Evolutionary conservation across 306 rosid genomes (phyloP).

Genomic region (Pterocarpus santalinus): DNA sequence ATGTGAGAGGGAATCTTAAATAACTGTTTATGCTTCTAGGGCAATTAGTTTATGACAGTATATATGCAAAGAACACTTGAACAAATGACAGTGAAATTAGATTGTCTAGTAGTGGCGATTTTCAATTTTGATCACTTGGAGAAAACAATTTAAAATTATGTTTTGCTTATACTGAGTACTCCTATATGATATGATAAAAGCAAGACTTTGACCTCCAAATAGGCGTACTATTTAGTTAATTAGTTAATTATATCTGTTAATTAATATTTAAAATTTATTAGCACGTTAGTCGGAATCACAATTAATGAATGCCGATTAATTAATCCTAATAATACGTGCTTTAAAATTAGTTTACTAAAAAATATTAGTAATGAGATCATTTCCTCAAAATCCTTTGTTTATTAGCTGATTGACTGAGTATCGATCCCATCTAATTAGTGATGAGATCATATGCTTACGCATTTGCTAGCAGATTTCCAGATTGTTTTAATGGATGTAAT

Average conservation of each 20-base stretch:
- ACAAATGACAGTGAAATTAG: not conserved
- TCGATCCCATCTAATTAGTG: not conserved
- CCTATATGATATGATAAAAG: not conserved
- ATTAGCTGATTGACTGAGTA: not conserved
- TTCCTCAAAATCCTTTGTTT: not conserved
- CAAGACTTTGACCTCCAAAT: not conserved
- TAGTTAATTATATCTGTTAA: too few species aligned
- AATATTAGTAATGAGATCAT: too few species aligned
- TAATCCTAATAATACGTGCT: not conserved
- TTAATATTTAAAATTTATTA: too few species aligned
- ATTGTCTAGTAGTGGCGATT: not conserved
- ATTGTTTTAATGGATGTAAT: not conserved
- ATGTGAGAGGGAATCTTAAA: too few species aligned
- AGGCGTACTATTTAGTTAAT: not conserved
- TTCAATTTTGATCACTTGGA: not conserved
- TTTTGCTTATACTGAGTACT: too few species aligned
- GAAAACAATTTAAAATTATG: not conserved
- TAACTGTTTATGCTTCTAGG: too few species aligned
- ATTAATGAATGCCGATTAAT: too few species aligned
- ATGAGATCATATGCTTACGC: constrained; percentile 17
- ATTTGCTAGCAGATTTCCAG: not conserved
- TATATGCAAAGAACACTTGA: too few species aligned
- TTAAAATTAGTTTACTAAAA: not conserved
- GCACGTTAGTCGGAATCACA: not conserved
- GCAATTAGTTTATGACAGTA: too few species aligned